These are phyloP conservation scores for Suhomyces panamericanus DNA, from an alignment of 1,139 yeast genomes.

Conservation along the genomic window DNA sequence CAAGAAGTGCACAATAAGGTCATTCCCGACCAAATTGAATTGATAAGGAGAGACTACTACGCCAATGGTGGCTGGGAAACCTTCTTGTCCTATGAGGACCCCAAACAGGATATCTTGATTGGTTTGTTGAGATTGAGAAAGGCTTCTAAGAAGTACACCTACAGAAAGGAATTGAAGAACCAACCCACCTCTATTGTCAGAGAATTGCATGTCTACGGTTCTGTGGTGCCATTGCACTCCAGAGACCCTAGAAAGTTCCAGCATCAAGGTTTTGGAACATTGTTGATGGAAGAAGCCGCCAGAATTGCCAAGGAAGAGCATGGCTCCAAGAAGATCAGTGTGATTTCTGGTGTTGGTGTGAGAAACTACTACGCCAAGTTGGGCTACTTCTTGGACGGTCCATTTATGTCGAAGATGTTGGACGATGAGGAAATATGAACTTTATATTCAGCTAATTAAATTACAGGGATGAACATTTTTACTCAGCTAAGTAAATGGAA, in stretches of 20 bases:
- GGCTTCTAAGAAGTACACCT: conserved; percentile 87
- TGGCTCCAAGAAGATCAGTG: conserved; percentile 87
- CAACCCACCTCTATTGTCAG: conserved; percentile 93
- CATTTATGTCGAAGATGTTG: conserved; percentile 79
- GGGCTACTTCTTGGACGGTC: conserved; percentile 93
- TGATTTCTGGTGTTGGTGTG: conserved; percentile 97
- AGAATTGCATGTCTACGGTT: conserved; percentile 95
- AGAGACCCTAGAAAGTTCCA: conserved; percentile 97
- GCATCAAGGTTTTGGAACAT: conserved; percentile 98
- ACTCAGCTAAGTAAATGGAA: too few species aligned
- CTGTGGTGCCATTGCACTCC: conserved; percentile 96
- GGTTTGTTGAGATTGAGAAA: conserved; percentile 86
- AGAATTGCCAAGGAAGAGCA: conserved; percentile 94
- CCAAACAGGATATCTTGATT: conserved; percentile 91
- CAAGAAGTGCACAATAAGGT: conserved; percentile 98
- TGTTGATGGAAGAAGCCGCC: conserved; percentile 97
- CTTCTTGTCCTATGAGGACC: conserved; percentile 92
- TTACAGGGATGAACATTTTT: too few species aligned
- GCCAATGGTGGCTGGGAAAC: conserved; percentile 99
- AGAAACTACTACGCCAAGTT: conserved; percentile 90
- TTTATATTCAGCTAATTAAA: too few species aligned
- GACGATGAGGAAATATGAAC: conserved; percentile 15
- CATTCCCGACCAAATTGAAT: conserved; percentile 94
- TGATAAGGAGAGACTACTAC: conserved; percentile 90
- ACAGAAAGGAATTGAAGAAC: conserved; percentile 78